These are phyloP conservation scores for Thielaviopsis punctulata DNA, from an alignment of 2,329 filamentous ascomycete genomes.

Conservation along the genomic window DNA sequence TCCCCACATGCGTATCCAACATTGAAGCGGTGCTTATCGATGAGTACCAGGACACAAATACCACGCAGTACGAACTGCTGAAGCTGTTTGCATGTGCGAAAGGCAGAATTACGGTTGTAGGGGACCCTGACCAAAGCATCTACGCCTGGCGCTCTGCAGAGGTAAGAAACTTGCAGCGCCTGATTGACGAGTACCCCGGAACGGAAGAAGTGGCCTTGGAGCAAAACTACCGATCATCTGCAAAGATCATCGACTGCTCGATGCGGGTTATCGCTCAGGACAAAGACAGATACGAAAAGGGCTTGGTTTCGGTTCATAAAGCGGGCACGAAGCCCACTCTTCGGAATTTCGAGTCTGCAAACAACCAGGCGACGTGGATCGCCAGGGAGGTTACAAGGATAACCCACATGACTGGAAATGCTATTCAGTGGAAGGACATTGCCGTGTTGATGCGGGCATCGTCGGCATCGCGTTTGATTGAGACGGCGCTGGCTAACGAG, in stretches of 20 bases:
- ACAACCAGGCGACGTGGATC: conserved; percentile 73
- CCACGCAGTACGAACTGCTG: conserved; percentile 91
- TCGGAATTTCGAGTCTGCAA: conserved; percentile 51
- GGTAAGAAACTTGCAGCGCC: conserved; percentile 66
- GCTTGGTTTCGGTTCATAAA: conserved; percentile 61
- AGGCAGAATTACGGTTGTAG: conserved; percentile 78
- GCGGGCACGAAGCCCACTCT: conserved; percentile 68
- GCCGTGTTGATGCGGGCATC: conserved; percentile 79
- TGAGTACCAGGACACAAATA: conserved; percentile 94
- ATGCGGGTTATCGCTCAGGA: conserved; percentile 86
- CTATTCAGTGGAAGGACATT: conserved; percentile 61
- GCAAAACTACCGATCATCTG: conserved; percentile 88
- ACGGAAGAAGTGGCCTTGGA: conserved; percentile 74
- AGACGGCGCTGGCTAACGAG: conserved; percentile 60
- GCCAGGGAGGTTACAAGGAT: conserved; percentile 64
- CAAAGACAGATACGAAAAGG: conserved; percentile 59
- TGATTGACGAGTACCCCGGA: conserved; percentile 59
- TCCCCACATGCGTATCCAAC: conserved; percentile 71
- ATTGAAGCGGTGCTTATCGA: conserved; percentile 86
- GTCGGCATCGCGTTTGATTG: conserved; percentile 67
- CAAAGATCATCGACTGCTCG: conserved; percentile 63
- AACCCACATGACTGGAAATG: conserved; percentile 50
- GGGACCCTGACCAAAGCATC: conserved; percentile 94
- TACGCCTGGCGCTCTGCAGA: conserved; percentile 93
- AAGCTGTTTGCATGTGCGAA: conserved; percentile 58